A percentile compares a stretch with the other conserved stretches of the same genome.
phyloP scores from a whole-genome alignment of 2,329 filamentous ascomycete genomes.

The Coniochaeta sp. region DNA sequence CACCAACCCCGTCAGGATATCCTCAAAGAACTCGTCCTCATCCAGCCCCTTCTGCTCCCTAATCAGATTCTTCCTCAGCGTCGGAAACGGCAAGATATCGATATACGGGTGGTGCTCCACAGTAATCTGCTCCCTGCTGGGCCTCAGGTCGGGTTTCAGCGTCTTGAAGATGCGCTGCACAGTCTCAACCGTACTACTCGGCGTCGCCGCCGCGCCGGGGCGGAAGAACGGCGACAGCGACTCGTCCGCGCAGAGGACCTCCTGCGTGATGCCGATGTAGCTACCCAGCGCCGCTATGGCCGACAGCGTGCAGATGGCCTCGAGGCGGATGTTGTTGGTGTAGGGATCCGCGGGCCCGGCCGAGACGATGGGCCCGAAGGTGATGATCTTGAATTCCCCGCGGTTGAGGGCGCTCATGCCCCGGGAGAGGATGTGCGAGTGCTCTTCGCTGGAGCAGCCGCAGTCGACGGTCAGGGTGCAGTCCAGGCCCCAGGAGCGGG shows the following conservation, averaged over 20 bases:
- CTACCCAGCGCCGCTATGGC: conserved; percentile 13
- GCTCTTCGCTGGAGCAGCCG: conserved; percentile 9
- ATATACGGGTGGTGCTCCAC: conserved; percentile 15
- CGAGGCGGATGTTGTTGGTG: conserved; percentile 18
- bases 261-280: conserved; percentile 17
- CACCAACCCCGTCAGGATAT: conserved; percentile 16
- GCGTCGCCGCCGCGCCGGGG: neutral
- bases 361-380: conserved; percentile 8
- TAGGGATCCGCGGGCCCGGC: conserved; percentile 16
- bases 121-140: conserved; percentile 15
- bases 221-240: conserved; percentile 21
- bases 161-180: conserved; percentile 17
- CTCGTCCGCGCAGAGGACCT: conserved; percentile 16
- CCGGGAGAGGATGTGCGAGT: conserved; percentile 8
- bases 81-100: conserved; percentile 19
- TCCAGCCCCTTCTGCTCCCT: conserved; percentile 7
- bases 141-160: conserved; percentile 16
- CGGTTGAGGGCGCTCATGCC: neutral
- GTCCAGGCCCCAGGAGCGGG: too few relatives aligned
- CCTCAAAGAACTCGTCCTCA: conserved; percentile 16
- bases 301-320: conserved; percentile 17
- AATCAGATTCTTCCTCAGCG: conserved; percentile 16
- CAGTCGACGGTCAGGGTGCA: conserved; percentile 7
- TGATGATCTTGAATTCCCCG: conserved; percentile 8
- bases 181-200: conserved; percentile 8